Conservation (phyloP, 192 early-diverging fungal genomes). For the Rhizophagus clarus region DNA sequence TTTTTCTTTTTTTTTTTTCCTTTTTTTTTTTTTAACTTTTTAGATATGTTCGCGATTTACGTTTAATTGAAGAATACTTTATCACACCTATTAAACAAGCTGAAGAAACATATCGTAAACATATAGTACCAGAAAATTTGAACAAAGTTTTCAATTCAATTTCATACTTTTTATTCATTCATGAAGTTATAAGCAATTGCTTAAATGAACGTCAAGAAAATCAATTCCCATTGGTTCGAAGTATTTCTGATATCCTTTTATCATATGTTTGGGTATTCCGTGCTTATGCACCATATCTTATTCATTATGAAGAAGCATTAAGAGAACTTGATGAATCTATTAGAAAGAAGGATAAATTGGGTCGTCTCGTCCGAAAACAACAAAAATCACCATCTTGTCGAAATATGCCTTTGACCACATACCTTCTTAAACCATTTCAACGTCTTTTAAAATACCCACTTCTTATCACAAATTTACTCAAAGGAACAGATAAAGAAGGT, state of each 20-base stretch:
- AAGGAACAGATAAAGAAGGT: constrained; percentile 38
- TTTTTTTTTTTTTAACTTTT: too few species aligned
- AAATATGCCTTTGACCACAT: constrained; percentile 55
- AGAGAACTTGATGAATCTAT: constrained; percentile 47
- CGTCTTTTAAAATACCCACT: constrained; percentile 65
- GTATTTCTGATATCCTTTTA: constrained; percentile 53
- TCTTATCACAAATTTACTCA: constrained; percentile 55
- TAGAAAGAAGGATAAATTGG: constrained; percentile 50
- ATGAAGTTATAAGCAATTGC: constrained; percentile 49
- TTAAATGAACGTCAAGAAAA: constrained; percentile 57
- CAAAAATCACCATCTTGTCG: constrained; percentile 53
- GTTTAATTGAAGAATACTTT: constrained; percentile 65
- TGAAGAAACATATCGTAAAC: constrained; percentile 36
- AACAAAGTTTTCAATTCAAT: constrained; percentile 56
- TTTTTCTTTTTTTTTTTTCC: neutral
- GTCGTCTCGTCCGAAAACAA: constrained; percentile 50
- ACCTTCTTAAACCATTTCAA: constrained; percentile 60
- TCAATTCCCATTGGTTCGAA: constrained; percentile 56
- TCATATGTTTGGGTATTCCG: constrained; percentile 50
- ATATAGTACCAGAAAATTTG: constrained; percentile 46
- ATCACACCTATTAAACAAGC: constrained; percentile 41
- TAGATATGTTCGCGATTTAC: constrained; percentile 79
- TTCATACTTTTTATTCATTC: constrained; percentile 53
- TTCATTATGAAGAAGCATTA: constrained; percentile 61
- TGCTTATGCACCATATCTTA: constrained; percentile 55